Percentiles rank a stretch among this genome's conserved stretches.
Evolutionary conservation across 1,284 basidiomycete genomes (phyloP).

Genomic region (Termitomyces sp.): DNA sequence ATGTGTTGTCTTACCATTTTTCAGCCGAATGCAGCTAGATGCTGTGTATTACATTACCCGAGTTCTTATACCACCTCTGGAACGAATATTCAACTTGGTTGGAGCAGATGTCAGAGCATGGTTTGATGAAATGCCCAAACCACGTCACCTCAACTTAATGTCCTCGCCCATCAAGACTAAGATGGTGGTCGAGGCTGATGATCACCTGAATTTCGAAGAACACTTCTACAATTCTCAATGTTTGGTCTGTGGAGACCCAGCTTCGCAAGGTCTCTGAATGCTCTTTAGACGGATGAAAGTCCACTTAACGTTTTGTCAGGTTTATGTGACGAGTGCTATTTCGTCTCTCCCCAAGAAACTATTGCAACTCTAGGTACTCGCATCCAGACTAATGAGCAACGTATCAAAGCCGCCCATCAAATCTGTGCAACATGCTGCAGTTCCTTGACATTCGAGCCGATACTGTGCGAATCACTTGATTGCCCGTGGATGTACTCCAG

Average conservation of each 20-base stretch:
- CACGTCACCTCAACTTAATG: conserved; percentile 31
- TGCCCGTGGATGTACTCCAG: conserved; percentile 80
- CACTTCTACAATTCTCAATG: conserved; percentile 77
- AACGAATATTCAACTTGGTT: conserved; percentile 87
- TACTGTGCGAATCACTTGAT: conserved; percentile 78
- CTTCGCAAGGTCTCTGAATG: conserved; percentile 45
- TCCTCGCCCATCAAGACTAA: conserved; percentile 40
- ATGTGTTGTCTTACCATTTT: neutral
- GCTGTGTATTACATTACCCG: conserved; percentile 87
- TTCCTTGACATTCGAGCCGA: conserved; percentile 52
- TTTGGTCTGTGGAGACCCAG: conserved; percentile 57
- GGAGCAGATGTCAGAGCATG: conserved; percentile 87
- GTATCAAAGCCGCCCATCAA: conserved; percentile 52
- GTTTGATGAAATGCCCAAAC: conserved; percentile 87
- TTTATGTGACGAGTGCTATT: conserved; percentile 63
- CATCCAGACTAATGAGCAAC: conserved; percentile 55
- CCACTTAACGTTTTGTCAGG: conserved; percentile 33
- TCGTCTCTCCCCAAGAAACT: conserved; percentile 46
- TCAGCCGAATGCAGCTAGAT: conserved; percentile 66
- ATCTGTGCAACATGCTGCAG: conserved; percentile 71
- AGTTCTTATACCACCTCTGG: conserved; percentile 85
- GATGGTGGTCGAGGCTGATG: conserved; percentile 26
- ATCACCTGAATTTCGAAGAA: conserved; percentile 58
- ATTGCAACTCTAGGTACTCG: conserved; percentile 56
- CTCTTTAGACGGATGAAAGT: neutral